Base-by-base conservation (phyloP, 805 yeast species). In the Candida coquimbonensis region DNA sequence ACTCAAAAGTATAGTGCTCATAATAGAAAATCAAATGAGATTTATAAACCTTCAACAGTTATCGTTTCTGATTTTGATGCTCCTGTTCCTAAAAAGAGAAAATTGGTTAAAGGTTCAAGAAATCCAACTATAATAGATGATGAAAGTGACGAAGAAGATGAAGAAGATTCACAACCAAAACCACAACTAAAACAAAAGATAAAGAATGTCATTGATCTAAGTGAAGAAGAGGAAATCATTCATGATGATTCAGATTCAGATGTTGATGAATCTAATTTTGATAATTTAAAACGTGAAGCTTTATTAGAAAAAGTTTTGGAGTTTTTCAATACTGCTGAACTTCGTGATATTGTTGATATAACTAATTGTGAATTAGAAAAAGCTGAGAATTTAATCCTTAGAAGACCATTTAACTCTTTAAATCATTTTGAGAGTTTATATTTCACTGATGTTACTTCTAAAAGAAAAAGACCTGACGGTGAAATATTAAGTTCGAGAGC, bases 281-380 rank as follows among this genome's bases (percentile, higher is more conserved):
- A 53, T 49, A n/a, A 42, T 53, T 29, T 13, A 29, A 1, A 54
- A 56, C 17, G 19, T 33, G 19, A 33, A 11, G 12, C 62, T 52
- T 80, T 83, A 51, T 90, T 83, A 55, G 70, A 70, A 14, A 80
- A 87, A 48, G 77, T 88, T 25, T 66, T 90, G 40, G 77, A 80
- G 39, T 89, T 93, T 54, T 70, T 91, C 51, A 93, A 93, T 63
- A 75, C 78, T 12, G 91, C 95, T 1, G 77, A 85, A 14, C 70
- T 69, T 2, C 77, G 80, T 46, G 96, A 90, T 60, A 68, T 93
- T 39, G 76, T 83, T 11, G 98, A 91, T 65, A 78, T 90, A 31
- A 79, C 93, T 7, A 80, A 80, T 27, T 80, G 88, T 41, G 69
- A 79, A 1, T 81, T 86, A 11, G 76, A 73, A 9, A 70, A 78